Base-by-base conservation (phyloP, 1,139 yeast species). In the Arxiozyma bovina region DNA sequence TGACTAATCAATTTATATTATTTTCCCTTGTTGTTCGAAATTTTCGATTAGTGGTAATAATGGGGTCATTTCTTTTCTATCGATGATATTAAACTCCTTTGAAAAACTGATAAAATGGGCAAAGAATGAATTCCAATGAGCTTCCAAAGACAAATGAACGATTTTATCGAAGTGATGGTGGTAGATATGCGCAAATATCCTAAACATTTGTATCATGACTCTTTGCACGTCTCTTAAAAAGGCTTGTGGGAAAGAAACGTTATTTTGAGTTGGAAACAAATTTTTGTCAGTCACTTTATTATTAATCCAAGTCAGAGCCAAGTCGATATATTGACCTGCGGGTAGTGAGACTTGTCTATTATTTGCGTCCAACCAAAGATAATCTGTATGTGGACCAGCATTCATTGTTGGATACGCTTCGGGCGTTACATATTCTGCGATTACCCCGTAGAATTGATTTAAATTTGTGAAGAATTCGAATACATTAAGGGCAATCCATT, bases 71-170 rank as follows among this genome's bases (percentile, higher is more conserved):
- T 93, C 99, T 57, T 77, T 76, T 56, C 82, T 74, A 60, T 91
- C 98, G 50, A 93, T 76, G 60, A 93, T 77, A 54, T 80, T 84
- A 70, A 88, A 93, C 61, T 90, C 96, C 64, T 86, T 85, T 20
- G 86, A 82, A 65, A 93, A 87, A 55, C 96, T 85, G 52, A 91
- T 79, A 67, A 87, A 93, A 70, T 94, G 99, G n/a, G 96, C 94
- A 71, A 93, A 94, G 65, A 91, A 89, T 4, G 98, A 90, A 71
- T 94, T 93, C 96, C 96, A 93, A 69, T 94, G 99, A 1, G 99
- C 97, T 69, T 93, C 99, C 57, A 93, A 71, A 4, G 96, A 85
- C 58, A 94, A 74, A 70, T 93, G 98, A 34, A 93, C 83, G 45
- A 93, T 80, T 66, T 85, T 88, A 62, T 93, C 99, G 70, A 90